Base-by-base conservation (phyloP, 768 basidiomycete genomes). In the Glaciozyma antarctica region DNA sequence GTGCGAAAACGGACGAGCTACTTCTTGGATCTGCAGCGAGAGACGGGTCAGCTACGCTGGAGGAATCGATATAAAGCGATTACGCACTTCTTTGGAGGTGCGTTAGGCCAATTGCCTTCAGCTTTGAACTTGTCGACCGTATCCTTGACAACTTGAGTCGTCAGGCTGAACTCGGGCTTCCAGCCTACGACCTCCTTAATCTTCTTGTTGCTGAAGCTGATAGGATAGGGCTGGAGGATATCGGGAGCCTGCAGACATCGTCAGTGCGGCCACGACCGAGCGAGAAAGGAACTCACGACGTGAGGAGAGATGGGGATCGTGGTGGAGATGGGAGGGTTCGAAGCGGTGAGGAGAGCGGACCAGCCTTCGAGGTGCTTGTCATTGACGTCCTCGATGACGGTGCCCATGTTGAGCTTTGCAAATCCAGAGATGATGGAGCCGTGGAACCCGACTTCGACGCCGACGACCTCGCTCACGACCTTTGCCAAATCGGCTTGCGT, bases 31-130 rank as follows among this genome's bases (percentile, higher is more conserved):
- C 38, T 41, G 38, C 10, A 10, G 38, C 38, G 32, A 32, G 32
- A 32, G 32, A 32, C 9, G 4, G 32, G 32, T 32, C 32, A 32
- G 32, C 32, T 32, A 32, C 32, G 32, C 32, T n/a, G n/a, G 32
- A 32, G 32, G 9, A 32, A 4, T 5, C 32, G 32, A 32, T 5
- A 9, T 4, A 32, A 32, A 32, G 32, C 32, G 32, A 32, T 4
- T 4, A 41, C 38, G 12, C 38, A 41, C 38, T 41, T 65, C 43
- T 44, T 45, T 6, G 66, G 62, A 34, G 32, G 12, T 2, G 66
- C 64, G 43, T 58, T 65, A 12, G 72, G 68, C 68, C 72, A 73
- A 16, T 61, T 58, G 12, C 71, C 68, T 38, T 73, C 68, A 28
- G 66, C 54, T 45, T 55, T 51, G 58, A 67, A 73, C 28, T 58